Percentiles rank a stretch among this genome's conserved stretches.
Conservation (phyloP, 768 basidiomycete genomes). For the Kwoniella botswanensis region DNA sequence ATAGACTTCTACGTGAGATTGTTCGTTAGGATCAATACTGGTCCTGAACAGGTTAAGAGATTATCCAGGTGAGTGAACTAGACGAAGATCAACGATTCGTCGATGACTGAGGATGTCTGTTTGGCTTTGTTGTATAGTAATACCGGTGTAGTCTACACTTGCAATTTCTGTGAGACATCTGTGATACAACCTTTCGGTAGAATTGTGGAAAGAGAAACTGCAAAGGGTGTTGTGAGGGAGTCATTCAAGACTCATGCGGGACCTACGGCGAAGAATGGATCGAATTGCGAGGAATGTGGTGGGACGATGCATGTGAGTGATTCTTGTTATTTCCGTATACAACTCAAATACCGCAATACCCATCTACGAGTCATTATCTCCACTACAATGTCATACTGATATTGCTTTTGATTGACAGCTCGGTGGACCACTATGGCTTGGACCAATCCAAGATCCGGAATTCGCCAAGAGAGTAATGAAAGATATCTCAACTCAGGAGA, state of each 20-base stretch:
- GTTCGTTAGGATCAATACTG: constrained; percentile 77
- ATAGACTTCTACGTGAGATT: constrained; percentile 97
- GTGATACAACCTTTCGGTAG: constrained; percentile 85
- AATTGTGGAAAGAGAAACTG: constrained; percentile 68
- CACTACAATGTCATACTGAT: not conserved
- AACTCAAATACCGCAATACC: not conserved
- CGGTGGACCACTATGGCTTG: constrained; percentile 97
- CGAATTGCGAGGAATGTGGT: constrained; percentile 81
- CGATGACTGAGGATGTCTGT: not conserved
- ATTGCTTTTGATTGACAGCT: constrained; percentile 61
- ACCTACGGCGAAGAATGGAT: constrained; percentile 63
- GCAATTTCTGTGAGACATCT: constrained; percentile 78
- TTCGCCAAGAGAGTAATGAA: constrained; percentile 78
- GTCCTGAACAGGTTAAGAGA: constrained; percentile 83
- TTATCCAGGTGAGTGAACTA: constrained; percentile 67
- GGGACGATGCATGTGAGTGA: constrained; percentile 74
- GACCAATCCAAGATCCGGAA: constrained; percentile 74
- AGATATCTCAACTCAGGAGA: constrained; percentile 69
- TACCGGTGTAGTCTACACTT: constrained; percentile 82
- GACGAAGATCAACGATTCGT: too few relatives aligned
- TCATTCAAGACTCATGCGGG: constrained; percentile 75
- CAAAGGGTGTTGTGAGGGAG: constrained; percentile 66
- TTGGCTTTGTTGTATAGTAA: constrained; percentile 64
- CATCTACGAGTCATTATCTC: constrained; percentile 2
- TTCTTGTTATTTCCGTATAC: too few relatives aligned